Base-by-base conservation (phyloP, 305 asterid genomes). In the Ajuga reptans region DNA sequence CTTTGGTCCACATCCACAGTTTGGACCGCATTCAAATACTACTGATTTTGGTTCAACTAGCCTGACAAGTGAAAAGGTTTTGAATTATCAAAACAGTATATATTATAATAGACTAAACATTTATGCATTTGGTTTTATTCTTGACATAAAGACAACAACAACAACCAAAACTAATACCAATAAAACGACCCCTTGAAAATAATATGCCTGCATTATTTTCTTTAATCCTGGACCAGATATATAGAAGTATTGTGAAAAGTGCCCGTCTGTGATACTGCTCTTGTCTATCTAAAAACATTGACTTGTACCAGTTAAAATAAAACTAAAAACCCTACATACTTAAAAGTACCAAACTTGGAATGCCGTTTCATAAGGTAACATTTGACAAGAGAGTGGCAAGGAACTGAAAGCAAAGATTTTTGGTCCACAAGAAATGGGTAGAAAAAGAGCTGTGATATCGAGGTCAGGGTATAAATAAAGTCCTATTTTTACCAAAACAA, bases 21-120 rank as follows among this genome's bases (percentile, higher is more conserved):
- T 79, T 43, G 93, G 84, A 52, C 96, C 96, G 18, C 98, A 92
- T 68, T 92, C 96, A 70, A 92, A 92, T 8, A 92, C 91, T 31
- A 92, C 87, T 2, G 81, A 86, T 73, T 83, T 85, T 31, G 98
- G 87, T 76, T 89, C 98, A 46, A 89, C 82, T 4, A 92, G 69
- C 68, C 97, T 85, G 78, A 45, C 55, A 42, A 80, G 57, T 34
- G n/a, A 64, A 77, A 34, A 21, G 33, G 31, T 58, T 9, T 21
- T 42, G 45, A 7, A 39, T 31, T 47, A 62, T 58, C 53, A 54
- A 14, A 7, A 39, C 10, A 39, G 8, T 8, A 39, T 1, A 72
- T 34, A 59, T 5, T 21, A 4, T 33, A 58, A 17, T 45, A 14
- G 10, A 52, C 10, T 36, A 62, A 52, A 4, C 5, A 15, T 10